Base-by-base conservation (phyloP, 1,139 yeast genomes). In the Geotrichum fermentans region DNA sequence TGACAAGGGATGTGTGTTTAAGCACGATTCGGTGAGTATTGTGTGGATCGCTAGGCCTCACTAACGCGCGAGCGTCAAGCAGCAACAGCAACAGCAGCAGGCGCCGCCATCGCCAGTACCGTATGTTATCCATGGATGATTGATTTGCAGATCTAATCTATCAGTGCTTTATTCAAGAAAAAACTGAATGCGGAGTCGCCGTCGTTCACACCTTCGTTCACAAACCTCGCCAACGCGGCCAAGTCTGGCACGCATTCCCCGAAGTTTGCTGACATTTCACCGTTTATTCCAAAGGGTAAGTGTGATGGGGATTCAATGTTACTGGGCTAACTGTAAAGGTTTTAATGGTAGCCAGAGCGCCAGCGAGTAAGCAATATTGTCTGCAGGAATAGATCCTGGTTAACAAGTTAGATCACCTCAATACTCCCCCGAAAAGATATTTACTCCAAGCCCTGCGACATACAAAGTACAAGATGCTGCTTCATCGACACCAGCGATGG, bases 1-100 rank as follows among this genome's bases (percentile, higher is more conserved):
- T 58, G 85, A 85, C 58, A 88, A 87, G 61, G 96, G 96, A 17
- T 88, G 96, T 64, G 86, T 84, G 2, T 88, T 87, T 64, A 80
- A 79, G 49, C 96, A 88, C 61, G 79, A 77, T 43, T 50, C 55
- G 10, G 51, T 47, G 42, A 36, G 51, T 44, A 8, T 10, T n/a
- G n/a, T 7, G 28, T 35, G 8, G 21, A 28, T 16, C 18, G n/a
- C 16, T 34, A 21, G 14, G 8, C n/a, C 20, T 29, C 17, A 10
- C 24, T 20, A 11, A 18, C 26, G 2, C 10, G 14, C n/a, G n/a
- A n/a, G n/a, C 4, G 13, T 20, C 38, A 33, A 17, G 29, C 40
- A 37, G n/a, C 50, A 34, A 20, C 38, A 34, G 21, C 38, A 34
- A 20, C 38, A 34, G 22, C 38, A 16, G 22, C 38, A 36, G 39